Base-by-base conservation (phyloP, 495 filamentous ascomycete species). In the Penicillium diatomitis region DNA sequence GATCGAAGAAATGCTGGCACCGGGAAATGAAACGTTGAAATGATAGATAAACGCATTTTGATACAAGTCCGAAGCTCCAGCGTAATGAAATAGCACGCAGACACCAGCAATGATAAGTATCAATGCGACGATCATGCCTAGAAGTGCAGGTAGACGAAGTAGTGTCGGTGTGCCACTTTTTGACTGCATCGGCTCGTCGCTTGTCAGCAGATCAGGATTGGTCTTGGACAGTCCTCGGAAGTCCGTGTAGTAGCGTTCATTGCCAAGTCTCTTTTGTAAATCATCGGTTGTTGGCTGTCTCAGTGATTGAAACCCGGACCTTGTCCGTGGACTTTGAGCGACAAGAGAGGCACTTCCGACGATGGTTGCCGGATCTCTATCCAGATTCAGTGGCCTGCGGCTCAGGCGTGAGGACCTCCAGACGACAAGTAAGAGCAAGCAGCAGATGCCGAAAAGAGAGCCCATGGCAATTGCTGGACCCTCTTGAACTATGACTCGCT, bases 11-110 rank as follows among this genome's bases (percentile, higher is more conserved):
- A 65, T n/a, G 31, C 53, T 47, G 32, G 50, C 54, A 10, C 58
- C 49, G 3, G 55, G 30, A 8, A 65, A 46, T 7, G 62, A 55
- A 7, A 70, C 11, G 12, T 60, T 41, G 11, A 64, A n/a, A 5
- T 57, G 37, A 32, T 65, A 66, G 4, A 67, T 59, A 41, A 72
- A 64, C 0, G 61, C 59, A 8, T 62, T 56, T 12, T 58, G 50
- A 41, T 68, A 70, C n/a, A 72, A 51, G 2, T 50, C 53, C 1
- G 36, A 41, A 8, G 6, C 42, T 20, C 51, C 32, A 0, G 58
- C 60, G 43, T 50, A 64, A 32, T 58, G 56, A 36, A 54, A 68
- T 0, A 72, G 49, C 8, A 61, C 58, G 1, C 51, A 53, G 6
- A 72, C 48, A 0, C 52, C 55, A 44, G 54, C 49, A 6, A 66